These are phyloP conservation scores for Amanita inopinata DNA, from an alignment of 768 basidiomycete genomes.

Conservation along the genomic window DNA sequence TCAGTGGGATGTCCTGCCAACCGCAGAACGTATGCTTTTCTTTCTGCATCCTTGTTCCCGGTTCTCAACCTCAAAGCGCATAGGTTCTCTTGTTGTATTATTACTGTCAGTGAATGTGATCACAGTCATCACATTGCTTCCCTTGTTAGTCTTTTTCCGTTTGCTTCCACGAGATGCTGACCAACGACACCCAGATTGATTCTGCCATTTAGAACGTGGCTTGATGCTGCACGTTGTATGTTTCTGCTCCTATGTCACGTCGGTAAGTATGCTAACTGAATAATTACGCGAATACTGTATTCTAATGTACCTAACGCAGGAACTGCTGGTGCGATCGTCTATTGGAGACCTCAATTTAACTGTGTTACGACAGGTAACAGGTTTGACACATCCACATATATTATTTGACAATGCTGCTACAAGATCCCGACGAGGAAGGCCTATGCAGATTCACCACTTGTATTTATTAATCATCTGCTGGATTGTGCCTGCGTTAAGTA, in stretches of 20 bases:
- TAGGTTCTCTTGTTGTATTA: slow-evolving; percentile 36
- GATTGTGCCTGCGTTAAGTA: slow-evolving; percentile 43
- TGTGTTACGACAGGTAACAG: slow-evolving; percentile 35
- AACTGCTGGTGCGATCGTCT: slow-evolving; percentile 31
- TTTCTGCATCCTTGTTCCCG: neutral
- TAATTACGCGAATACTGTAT: too few species aligned
- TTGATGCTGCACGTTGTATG: slow-evolving; percentile 41
- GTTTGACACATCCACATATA: neutral
- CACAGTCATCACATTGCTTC: slow-evolving; percentile 31
- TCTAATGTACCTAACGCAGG: slow-evolving; percentile 20
- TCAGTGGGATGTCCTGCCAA: slow-evolving; percentile 36
- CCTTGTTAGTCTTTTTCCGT: slow-evolving; percentile 25
- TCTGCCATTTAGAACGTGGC: slow-evolving; percentile 38
- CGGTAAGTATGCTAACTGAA: too few species aligned
- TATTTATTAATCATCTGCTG: slow-evolving; percentile 44
- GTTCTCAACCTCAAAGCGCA: neutral
- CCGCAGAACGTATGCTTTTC: slow-evolving; percentile 31
- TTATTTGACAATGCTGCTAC: neutral
- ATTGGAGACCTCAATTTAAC: slow-evolving; percentile 30
- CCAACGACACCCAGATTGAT: slow-evolving; percentile 27
- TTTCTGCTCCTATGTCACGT: slow-evolving; percentile 36
- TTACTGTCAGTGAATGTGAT: slow-evolving; percentile 31
- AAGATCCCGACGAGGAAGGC: slow-evolving; percentile 30
- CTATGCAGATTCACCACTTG: slow-evolving; percentile 39
- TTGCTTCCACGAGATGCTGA: slow-evolving; percentile 4